These are phyloP conservation scores for Candida xyloterini DNA, from an alignment of 805 yeast species.

Conservation along the genomic window DNA sequence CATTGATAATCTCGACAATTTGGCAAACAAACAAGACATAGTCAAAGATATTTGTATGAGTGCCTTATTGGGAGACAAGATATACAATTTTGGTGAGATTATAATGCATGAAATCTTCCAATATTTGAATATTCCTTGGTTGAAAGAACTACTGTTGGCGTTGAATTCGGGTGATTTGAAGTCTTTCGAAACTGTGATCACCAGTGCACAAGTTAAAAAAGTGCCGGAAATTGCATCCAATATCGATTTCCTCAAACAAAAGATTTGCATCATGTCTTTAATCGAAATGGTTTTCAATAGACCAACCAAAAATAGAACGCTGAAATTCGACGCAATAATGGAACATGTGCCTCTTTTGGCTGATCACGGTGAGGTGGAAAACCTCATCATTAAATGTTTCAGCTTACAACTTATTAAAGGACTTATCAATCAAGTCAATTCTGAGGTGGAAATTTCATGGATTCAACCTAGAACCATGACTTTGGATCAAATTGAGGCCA, in stretches of 20 bases:
- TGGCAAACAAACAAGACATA: constrained; percentile 36
- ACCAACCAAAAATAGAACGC: constrained; percentile 69
- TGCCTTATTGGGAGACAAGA: constrained; percentile 86
- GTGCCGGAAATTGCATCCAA: constrained; percentile 43
- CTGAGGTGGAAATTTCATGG: constrained; percentile 83
- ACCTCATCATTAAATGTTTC: constrained; percentile 85
- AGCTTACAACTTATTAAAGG: constrained; percentile 83
- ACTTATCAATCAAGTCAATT: constrained; percentile 82
- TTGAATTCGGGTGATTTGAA: constrained; percentile 77
- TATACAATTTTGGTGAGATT: constrained; percentile 94
- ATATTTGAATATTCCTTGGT: constrained; percentile 52
- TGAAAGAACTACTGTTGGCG: constrained; percentile 63
- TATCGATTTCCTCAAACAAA: constrained; percentile 74
- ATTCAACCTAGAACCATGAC: constrained; percentile 94
- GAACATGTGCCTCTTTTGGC: constrained; percentile 58
- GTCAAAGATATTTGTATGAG: constrained; percentile 80
- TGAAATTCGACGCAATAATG: constrained; percentile 72
- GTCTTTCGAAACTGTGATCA: constrained; percentile 48
- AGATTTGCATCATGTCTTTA: constrained; percentile 87
- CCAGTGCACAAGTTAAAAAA: constrained; percentile 15
- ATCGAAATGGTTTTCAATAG: constrained; percentile 80
- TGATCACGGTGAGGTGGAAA: constrained; percentile 75
- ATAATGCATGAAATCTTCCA: constrained; percentile 82
- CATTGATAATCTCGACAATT: constrained; percentile 44
- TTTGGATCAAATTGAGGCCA: constrained; percentile 68